Evolutionary conservation across 2,329 filamentous ascomycete species (phyloP), one percentile per base, ranked within the genome.

Genomic region (Phialocephala subalpina): DNA sequence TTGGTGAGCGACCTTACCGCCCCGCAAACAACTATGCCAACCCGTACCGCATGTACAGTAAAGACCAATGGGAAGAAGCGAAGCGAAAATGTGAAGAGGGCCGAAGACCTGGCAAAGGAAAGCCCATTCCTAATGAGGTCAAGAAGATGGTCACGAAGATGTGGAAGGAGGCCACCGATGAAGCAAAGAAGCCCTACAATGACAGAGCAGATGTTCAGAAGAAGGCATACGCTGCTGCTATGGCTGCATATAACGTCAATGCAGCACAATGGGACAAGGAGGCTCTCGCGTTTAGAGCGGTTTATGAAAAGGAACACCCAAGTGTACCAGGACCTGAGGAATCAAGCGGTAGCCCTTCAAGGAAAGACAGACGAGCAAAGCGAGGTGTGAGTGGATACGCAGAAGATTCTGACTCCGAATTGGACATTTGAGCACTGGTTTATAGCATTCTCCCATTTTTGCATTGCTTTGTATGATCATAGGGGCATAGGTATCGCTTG

Each of bases 41-140:
- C 75, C 92, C 95, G 0, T 98, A 97, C 78, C 85, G 97, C 33
- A 85, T 97, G 58, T 99, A 92, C 79, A 95, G 94, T 76, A 97
- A 94, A 72, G 90, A 85, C 3, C 85, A 91, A 73, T 91, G 89
- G 74, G 89, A 93, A n/a, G 78, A 79, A 25, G 88, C 87, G 9
- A 83, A 86, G 63, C 80, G 78, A 67, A 81, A 80, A 57, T 92
- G 90, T 73, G 88, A 91, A 67, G 87, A 90, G 60, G 87, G 86
- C n/a, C 87, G 90, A 33, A 84, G 86, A 63, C 82, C 86, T 3
- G 84, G 87, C 36, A 90, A 89, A 60, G 87, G 87, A 12, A 90
- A 90, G 71, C 82, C 88, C 0, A 84, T 87, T 52, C 89, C 90
- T 7, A 97, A 93, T 73, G 93, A 97, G 74, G 92, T 98, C 63